A percentile compares a stretch with the other conserved stretches of the same genome.
These are phyloP conservation scores for Aspergillus sergii DNA, from an alignment of 2,329 filamentous ascomycete genomes.

Conservation along the genomic window DNA sequence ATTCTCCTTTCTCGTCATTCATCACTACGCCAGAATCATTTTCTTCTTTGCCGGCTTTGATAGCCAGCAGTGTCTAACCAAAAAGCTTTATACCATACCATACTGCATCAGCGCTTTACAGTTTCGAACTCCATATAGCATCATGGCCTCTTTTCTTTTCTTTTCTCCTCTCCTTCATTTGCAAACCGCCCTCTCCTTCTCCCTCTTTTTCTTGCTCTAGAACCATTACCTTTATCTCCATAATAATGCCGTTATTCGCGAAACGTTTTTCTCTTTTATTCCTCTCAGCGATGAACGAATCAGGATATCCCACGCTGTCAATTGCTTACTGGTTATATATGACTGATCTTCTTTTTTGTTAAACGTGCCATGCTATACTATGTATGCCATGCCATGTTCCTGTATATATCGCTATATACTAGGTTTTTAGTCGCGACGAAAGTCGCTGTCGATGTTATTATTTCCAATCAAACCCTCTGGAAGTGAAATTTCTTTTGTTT, in stretches of 20 bases:
- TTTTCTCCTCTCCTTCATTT: background rate
- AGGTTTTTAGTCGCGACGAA: background rate
- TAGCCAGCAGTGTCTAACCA: constrained; percentile 12
- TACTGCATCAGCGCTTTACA: constrained; percentile 14
- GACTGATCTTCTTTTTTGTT: background rate
- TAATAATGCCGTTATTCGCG: constrained; percentile 3
- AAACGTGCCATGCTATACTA: background rate
- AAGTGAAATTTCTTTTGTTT: background rate
- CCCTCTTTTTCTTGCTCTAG: constrained; percentile 1
- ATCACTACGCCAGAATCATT: constrained; percentile 2
- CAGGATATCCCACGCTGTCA: constrained; percentile 4
- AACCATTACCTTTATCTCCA: constrained; percentile 8
- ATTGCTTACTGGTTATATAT: background rate
- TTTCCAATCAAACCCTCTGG: background rate
- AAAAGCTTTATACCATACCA: constrained; percentile 12
- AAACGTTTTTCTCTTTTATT: background rate
- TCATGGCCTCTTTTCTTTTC: background rate
- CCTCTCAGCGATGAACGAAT: constrained; percentile 3
- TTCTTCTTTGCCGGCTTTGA: constrained; percentile 17
- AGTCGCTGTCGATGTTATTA: background rate
- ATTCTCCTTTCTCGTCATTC: constrained; percentile 6
- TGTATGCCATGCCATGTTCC: background rate
- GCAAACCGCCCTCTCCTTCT: background rate
- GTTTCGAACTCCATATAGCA: constrained; percentile 8
- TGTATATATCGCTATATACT: constrained; percentile 1